phyloP scores from a whole-genome alignment of 805 yeast species.

The Metschnikowia gelsemii region DNA sequence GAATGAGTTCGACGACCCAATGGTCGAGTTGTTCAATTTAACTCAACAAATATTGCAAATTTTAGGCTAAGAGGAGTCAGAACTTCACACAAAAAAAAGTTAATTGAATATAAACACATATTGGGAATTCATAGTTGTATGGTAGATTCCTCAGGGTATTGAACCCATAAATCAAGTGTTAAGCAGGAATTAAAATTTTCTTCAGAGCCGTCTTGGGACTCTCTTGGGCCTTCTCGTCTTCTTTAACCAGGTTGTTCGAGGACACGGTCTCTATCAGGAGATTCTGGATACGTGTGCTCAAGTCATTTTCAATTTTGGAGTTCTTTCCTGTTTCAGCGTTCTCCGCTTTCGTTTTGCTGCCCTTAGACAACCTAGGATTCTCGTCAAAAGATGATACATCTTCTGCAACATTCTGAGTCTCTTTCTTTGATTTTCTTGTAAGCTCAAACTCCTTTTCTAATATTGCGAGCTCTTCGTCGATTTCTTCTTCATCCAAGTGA shows the following conservation, averaged over 20 bases:
- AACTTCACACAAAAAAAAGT: background rate
- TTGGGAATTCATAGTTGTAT: background rate
- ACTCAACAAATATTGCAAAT: conserved; percentile 66
- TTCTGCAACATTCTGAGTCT: background rate
- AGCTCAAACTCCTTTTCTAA: conserved; percentile 22
- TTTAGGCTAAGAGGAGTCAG: conserved; percentile 29
- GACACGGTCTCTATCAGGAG: background rate
- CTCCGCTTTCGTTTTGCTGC: background rate
- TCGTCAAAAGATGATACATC: background rate
- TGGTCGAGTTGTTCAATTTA: conserved; percentile 60
- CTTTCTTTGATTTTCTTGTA: background rate
- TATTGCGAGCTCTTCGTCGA: conserved; percentile 31
- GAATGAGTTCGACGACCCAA: conserved; percentile 58
- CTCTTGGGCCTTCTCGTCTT: background rate
- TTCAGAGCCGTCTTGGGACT: background rate
- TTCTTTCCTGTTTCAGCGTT: background rate
- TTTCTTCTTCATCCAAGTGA: conserved; percentile 25
- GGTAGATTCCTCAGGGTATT: too few relatives aligned
- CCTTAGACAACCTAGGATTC: background rate
- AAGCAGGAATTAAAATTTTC: background rate
- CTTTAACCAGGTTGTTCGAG: background rate
- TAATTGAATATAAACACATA: background rate
- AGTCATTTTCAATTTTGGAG: background rate
- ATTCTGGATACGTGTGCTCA: background rate
- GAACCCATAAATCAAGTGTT: too few relatives aligned